These are phyloP conservation scores for Lagerstroemia speciosa DNA, from an alignment of 345 rosid genomes.

Conservation along the genomic window DNA sequence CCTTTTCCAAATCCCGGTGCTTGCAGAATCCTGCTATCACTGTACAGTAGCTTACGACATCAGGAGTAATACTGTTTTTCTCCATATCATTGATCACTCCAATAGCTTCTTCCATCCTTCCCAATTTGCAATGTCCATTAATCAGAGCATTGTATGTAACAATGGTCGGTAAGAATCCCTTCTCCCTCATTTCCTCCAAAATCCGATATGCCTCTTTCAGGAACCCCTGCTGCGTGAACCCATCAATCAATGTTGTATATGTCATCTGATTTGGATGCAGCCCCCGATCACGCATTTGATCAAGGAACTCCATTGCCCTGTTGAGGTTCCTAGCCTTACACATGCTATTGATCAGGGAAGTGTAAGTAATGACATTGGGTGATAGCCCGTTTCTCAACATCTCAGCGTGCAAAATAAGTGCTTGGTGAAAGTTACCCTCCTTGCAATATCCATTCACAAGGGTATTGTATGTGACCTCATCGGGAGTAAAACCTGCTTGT, in stretches of 20 bases:
- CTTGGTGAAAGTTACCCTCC: slow-evolving; percentile 73
- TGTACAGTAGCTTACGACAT: slow-evolving; percentile 79
- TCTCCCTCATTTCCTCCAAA: slow-evolving; percentile 47
- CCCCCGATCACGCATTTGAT: slow-evolving; percentile 78
- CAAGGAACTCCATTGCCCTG: slow-evolving; percentile 65
- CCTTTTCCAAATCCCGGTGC: slow-evolving; percentile 47
- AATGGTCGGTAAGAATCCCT: slow-evolving; percentile 64
- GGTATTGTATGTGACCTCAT: slow-evolving; percentile 76
- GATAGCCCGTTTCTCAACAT: slow-evolving; percentile 71
- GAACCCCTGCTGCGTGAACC: slow-evolving; percentile 62
- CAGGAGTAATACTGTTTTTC: slow-evolving; percentile 51
- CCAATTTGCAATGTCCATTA: slow-evolving; percentile 61
- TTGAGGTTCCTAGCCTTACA: slow-evolving; percentile 76
- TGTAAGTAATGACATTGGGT: slow-evolving; percentile 76
- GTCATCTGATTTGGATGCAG: slow-evolving; percentile 70
- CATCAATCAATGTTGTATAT: slow-evolving; percentile 71
- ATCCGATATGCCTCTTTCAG: slow-evolving; percentile 54
- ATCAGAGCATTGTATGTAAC: slow-evolving; percentile 77
- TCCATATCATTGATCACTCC: slow-evolving; percentile 45
- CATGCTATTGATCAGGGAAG: slow-evolving; percentile 73
- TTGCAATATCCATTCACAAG: slow-evolving; percentile 77
- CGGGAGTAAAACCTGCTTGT: slow-evolving; percentile 43
- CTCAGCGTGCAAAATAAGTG: slow-evolving; percentile 61
- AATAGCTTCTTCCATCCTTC: slow-evolving; percentile 57
- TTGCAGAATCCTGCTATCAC: slow-evolving; percentile 65